Conservation (phyloP, 352 stramenopile genomes). For the Phytophthora tentaculata region DNA sequence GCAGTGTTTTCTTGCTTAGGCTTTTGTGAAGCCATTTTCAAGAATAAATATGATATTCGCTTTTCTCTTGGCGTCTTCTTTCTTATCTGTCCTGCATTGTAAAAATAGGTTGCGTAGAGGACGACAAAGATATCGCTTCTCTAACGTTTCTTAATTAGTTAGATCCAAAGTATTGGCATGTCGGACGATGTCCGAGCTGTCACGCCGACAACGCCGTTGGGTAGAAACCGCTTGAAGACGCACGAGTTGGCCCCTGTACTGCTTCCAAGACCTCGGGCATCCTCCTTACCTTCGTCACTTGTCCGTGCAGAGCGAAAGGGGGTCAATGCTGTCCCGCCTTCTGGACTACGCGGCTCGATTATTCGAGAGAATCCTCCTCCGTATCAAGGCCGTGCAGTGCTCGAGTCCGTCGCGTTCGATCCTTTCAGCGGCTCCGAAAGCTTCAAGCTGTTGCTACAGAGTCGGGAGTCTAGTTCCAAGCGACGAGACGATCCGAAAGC, state of each 20-base stretch:
- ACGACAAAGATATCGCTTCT: too few species aligned
- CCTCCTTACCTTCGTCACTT: slow-evolving; percentile 7
- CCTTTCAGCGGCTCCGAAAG: slow-evolving; percentile 45
- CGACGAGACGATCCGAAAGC: slow-evolving; percentile 27
- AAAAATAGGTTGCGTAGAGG: too few species aligned
- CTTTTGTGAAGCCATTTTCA: neutral
- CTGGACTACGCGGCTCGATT: neutral
- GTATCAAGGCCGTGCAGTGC: slow-evolving; percentile 6
- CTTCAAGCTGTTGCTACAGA: slow-evolving; percentile 40
- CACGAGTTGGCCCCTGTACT: slow-evolving; percentile 29
- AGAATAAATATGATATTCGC: slow-evolving; percentile 26
- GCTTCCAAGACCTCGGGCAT: slow-evolving; percentile 7
- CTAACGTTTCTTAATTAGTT: too few species aligned
- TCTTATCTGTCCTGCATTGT: too few species aligned
- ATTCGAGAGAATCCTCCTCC: neutral
- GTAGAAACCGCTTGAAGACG: slow-evolving; percentile 24
- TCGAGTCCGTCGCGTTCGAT: slow-evolving; percentile 51
- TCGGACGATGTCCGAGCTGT: slow-evolving; percentile 4
- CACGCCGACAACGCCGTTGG: neutral
- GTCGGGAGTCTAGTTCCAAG: slow-evolving; percentile 14
- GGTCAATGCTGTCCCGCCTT: neutral
- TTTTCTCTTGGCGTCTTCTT: neutral
- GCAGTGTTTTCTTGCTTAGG: slow-evolving; percentile 13
- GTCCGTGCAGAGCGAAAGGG: slow-evolving; percentile 2
- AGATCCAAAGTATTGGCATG: slow-evolving; percentile 15